These are phyloP conservation scores for Neofusicoccum laricinum DNA, from an alignment of 2,329 filamentous ascomycete species.

Conservation along the genomic window DNA sequence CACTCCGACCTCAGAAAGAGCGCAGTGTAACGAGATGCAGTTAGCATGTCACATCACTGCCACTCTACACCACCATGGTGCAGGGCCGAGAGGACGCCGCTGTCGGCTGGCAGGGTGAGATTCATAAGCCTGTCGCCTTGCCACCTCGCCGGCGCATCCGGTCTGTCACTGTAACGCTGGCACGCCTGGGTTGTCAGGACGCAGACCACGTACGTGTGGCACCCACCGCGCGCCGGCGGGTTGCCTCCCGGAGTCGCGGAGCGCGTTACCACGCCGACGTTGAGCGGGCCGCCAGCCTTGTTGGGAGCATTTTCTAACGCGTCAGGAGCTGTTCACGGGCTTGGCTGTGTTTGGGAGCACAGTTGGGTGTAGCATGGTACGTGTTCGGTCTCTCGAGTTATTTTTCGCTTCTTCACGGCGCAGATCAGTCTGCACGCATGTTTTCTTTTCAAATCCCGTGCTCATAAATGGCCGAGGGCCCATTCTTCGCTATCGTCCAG, in stretches of 20 bases:
- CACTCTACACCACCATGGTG: neutral
- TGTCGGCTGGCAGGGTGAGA: neutral
- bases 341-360: neutral
- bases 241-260: neutral
- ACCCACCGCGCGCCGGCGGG: neutral
- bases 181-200: neutral
- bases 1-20: neutral
- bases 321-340: neutral
- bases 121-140: conserved; percentile 6
- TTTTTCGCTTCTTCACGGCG: neutral
- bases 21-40: conserved; percentile 10
- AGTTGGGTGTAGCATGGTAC: neutral
- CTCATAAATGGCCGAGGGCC: neutral
- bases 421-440: neutral
- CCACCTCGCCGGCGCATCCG: conserved; percentile 8
- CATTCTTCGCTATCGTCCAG: neutral
- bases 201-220: neutral
- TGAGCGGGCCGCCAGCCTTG: neutral
- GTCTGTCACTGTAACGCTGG: neutral
- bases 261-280: neutral
- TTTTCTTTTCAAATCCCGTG: neutral
- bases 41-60: conserved; percentile 12
- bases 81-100: neutral
- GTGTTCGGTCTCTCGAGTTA: neutral
- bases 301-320: neutral